Conservation (phyloP, 768 basidiomycete genomes). For the Krasilnikovozyma curviuscula region DNA sequence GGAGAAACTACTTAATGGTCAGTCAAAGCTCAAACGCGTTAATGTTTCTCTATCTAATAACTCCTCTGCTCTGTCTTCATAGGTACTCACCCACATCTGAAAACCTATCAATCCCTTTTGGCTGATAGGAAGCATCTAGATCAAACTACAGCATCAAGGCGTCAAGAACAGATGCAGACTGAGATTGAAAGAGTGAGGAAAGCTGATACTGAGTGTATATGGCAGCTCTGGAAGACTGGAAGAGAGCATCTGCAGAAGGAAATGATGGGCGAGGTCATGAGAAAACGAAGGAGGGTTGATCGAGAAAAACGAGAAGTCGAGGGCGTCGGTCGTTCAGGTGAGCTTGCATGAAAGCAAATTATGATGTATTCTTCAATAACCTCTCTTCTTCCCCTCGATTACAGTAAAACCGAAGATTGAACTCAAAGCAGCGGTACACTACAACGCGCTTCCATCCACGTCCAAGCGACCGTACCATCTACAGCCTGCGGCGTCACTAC, state of each 20-base stretch:
- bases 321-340: conserved; percentile 24
- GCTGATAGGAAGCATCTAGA: conserved; percentile 63
- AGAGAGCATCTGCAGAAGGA: conserved; percentile 63
- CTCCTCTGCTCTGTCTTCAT: not conserved
- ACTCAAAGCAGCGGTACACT: too few relatives aligned
- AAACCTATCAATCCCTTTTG: conserved; percentile 55
- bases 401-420: too few relatives aligned
- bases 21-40: conserved; percentile 16
- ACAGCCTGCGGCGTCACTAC: too few relatives aligned
- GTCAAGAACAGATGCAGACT: too few relatives aligned
- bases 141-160: conserved; percentile 49
- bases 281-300: conserved; percentile 66
- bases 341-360: not conserved
- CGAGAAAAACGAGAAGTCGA: conserved; percentile 63
- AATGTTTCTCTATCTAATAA: not conserved
- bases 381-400: conserved; percentile 3
- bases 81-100: conserved; percentile 42
- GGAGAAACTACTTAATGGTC: conserved; percentile 53
- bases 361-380: not conserved
- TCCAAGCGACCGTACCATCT: not conserved
- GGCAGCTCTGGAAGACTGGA: conserved; percentile 76
- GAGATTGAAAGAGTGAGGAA: conserved; percentile 44
- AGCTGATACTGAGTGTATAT: conserved; percentile 54
- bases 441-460: not conserved
- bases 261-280: conserved; percentile 74